Conservation (phyloP, 768 basidiomycete genomes). For the Mycena galopus region DNA sequence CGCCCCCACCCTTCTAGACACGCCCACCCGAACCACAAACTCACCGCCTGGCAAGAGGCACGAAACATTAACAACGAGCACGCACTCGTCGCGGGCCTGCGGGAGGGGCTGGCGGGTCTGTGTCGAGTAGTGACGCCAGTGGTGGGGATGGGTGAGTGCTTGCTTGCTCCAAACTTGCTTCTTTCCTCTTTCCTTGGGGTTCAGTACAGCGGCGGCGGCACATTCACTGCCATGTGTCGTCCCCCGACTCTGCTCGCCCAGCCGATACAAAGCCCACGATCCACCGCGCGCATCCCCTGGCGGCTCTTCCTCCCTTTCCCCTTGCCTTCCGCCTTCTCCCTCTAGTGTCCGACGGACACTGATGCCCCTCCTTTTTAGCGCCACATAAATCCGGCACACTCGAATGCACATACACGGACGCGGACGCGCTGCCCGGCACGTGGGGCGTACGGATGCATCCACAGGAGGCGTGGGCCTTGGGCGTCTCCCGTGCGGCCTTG, state of each 20-base stretch:
- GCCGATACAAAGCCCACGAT: no score
- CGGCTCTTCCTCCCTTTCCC: no score
- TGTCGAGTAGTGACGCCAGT: slow-evolving; percentile 30
- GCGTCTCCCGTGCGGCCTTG: background rate
- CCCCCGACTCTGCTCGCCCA: no score
- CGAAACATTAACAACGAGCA: slow-evolving; percentile 34
- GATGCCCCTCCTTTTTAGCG: background rate
- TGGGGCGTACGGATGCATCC: slow-evolving; percentile 33
- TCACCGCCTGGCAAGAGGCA: slow-evolving; percentile 29
- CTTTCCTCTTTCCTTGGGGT: no score
- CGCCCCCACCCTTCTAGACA: background rate
- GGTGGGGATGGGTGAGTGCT: slow-evolving; percentile 1
- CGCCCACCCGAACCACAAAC: slow-evolving; percentile 2
- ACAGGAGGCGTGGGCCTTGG: slow-evolving; percentile 29
- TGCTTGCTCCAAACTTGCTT: no score
- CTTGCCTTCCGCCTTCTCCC: no score
- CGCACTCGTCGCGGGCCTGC: slow-evolving; percentile 23
- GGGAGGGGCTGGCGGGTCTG: slow-evolving; percentile 21
- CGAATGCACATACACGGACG: slow-evolving; percentile 36
- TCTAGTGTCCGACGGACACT: no score
- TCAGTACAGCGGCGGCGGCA: no score
- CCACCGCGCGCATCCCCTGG: background rate
- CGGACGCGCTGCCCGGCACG: slow-evolving; percentile 27
- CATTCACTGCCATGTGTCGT: no score
- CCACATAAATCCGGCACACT: slow-evolving; percentile 18